Evolutionary conservation across 768 basidiomycete genomes (phyloP).

Genomic region (Lanmaoa pseudosensibilis): DNA sequence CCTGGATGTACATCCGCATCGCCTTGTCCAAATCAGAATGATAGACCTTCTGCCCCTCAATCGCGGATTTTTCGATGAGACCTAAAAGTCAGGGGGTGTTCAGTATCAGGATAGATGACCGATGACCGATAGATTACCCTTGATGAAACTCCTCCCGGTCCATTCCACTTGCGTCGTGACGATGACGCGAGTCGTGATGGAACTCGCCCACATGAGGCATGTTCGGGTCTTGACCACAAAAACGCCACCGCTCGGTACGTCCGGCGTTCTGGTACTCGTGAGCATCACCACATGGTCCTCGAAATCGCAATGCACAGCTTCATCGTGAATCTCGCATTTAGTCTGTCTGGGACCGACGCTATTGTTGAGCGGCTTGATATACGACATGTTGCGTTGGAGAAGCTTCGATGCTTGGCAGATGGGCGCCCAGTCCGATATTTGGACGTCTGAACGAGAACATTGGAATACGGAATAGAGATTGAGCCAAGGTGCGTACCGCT

Average conservation of each 20-base stretch:
- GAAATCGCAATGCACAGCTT: constrained; percentile 75
- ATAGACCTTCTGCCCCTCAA: constrained; percentile 90
- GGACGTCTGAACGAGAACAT: constrained; percentile 62
- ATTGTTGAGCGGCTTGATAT: constrained; percentile 89
- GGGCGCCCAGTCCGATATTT: constrained; percentile 94
- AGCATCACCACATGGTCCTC: constrained; percentile 80
- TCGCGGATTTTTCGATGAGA: constrained; percentile 87
- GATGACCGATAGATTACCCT: constrained; percentile 48
- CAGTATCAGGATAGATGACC: not conserved
- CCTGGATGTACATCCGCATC: constrained; percentile 87
- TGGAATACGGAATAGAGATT: not conserved
- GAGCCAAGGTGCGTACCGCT: constrained; percentile 53
- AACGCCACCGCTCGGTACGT: constrained; percentile 91
- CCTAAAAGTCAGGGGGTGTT: constrained; percentile 44
- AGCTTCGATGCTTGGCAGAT: constrained; percentile 58
- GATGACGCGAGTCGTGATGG: constrained; percentile 70
- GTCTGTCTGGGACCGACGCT: constrained; percentile 92
- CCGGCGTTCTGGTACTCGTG: constrained; percentile 90
- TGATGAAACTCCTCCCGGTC: constrained; percentile 96
- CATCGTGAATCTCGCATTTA: constrained; percentile 93
- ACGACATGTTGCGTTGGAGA: constrained; percentile 87
- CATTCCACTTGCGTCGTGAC: constrained; percentile 94
- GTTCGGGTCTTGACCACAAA: constrained; percentile 94
- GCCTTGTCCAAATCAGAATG: constrained; percentile 79
- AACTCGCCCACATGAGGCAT: constrained; percentile 92